phyloP scores from a whole-genome alignment of 139 green algal species.

The Chlamydomonas sp. region DNA sequence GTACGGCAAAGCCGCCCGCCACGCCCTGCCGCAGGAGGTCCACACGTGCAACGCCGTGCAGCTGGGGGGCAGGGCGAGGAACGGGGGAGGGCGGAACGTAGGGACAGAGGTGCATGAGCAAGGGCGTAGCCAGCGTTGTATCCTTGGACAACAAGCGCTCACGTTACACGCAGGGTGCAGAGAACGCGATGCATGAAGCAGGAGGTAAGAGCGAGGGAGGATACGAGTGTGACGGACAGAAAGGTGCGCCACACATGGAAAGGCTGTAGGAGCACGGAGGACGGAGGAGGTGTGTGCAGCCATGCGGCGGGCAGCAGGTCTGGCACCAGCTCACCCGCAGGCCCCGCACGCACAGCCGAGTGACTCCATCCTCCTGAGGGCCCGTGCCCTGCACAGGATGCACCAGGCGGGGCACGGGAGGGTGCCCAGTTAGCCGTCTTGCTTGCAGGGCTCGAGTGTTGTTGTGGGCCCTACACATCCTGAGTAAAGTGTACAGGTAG shows the following conservation, averaged over 20 bases:
- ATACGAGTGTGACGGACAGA: neutral
- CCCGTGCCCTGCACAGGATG: conserved; percentile 5
- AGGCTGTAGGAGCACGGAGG: neutral
- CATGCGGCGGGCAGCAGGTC: too few relatives aligned
- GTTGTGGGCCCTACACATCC: neutral
- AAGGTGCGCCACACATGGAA: neutral
- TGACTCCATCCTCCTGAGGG: conserved; percentile 32
- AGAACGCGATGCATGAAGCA: neutral
- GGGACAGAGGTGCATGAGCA: neutral
- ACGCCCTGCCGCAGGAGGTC: conserved; percentile 25
- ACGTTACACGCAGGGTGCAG: too few relatives aligned
- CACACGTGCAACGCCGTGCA: conserved; percentile 28
- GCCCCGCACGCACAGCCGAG: conserved; percentile 27
- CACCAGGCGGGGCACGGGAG: neutral
- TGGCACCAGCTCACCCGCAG: conserved; percentile 8
- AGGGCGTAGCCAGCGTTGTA: too few relatives aligned
- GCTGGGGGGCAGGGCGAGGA: neutral
- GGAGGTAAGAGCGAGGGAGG: neutral
- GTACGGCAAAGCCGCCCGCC: too few relatives aligned
- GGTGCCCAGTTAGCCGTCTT: neutral
- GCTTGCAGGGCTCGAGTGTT: neutral
- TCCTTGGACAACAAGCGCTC: too few relatives aligned
- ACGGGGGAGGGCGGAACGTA: neutral
- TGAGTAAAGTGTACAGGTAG: neutral
- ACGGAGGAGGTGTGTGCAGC: neutral